phyloP scores from a whole-genome alignment of 306 rosid genomes.

The Comarum palustre region DNA sequence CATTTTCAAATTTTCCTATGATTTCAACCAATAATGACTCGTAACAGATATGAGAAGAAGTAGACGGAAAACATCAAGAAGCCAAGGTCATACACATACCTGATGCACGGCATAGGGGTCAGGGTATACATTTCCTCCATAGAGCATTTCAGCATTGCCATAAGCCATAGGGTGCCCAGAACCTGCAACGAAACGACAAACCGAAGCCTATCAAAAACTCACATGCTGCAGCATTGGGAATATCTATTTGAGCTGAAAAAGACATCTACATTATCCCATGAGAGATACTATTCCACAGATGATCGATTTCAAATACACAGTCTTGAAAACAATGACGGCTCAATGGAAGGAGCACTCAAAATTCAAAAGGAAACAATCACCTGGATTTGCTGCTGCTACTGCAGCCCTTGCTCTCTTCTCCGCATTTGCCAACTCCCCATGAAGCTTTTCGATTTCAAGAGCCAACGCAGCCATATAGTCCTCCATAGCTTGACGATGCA shows the following conservation, averaged over 20 bases:
- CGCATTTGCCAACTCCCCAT: constrained; percentile 73
- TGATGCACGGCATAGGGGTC: constrained; percentile 53
- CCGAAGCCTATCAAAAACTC: background rate
- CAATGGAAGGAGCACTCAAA: background rate
- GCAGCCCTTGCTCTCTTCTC: constrained; percentile 74
- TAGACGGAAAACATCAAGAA: background rate
- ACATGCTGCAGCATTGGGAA: background rate
- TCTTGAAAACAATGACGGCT: constrained; percentile 11
- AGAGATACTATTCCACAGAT: background rate
- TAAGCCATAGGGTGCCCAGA: constrained; percentile 47
- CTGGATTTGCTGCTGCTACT: constrained; percentile 52
- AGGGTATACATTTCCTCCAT: constrained; percentile 46
- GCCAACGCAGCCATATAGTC: constrained; percentile 56
- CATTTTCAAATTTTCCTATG: background rate
- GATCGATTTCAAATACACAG: background rate
- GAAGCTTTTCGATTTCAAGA: constrained; percentile 66
- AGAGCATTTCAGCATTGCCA: constrained; percentile 49
- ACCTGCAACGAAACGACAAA: constrained; percentile 36
- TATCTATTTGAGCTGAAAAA: background rate
- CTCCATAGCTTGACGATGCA: constrained; percentile 58
- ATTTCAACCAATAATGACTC: background rate
- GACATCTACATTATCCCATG: background rate
- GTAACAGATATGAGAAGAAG: background rate
- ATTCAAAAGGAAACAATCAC: constrained; percentile 32
- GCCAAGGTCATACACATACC: constrained; percentile 35